These are phyloP conservation scores for Nectriaceae sp. DNA, from an alignment of 2,329 filamentous ascomycete genomes.

Conservation along the genomic window DNA sequence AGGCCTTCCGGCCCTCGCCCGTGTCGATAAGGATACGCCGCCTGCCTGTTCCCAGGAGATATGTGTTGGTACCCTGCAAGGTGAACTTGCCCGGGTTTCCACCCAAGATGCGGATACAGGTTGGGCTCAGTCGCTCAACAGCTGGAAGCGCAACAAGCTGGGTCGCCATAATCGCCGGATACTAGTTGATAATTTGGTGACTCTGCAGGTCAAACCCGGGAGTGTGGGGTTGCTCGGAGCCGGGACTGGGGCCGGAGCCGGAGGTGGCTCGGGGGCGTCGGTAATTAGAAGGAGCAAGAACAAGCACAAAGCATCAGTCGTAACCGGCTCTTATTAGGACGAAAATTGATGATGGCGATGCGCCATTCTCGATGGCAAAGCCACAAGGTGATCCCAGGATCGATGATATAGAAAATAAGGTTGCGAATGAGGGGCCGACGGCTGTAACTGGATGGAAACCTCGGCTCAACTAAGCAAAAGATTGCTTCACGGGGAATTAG, in stretches of 20 bases:
- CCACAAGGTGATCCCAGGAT: too few relatives aligned
- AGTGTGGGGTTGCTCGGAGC: background rate
- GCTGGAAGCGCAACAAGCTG: conserved; percentile 67
- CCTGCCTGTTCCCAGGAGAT: conserved; percentile 77
- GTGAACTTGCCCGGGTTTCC: conserved; percentile 87
- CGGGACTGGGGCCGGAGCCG: background rate
- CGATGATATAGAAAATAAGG: too few relatives aligned
- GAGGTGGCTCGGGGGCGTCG: background rate
- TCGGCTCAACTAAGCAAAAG: background rate
- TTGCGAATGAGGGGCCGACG: background rate
- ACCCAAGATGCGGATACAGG: conserved; percentile 81
- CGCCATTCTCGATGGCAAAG: too few relatives aligned
- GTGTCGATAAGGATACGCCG: conserved; percentile 85
- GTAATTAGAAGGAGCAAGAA: too few relatives aligned
- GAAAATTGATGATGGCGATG: too few relatives aligned
- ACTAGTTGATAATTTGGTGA: background rate
- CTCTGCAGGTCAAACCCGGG: background rate
- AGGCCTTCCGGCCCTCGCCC: conserved; percentile 76
- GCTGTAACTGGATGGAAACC: background rate
- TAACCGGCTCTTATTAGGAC: too few relatives aligned
- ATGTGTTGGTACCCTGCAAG: conserved; percentile 87
- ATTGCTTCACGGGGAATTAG: too few relatives aligned
- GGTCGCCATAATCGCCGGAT: conserved; percentile 52
- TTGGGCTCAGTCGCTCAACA: conserved; percentile 75
- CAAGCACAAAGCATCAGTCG: too few relatives aligned